Evolutionary conservation across 2,329 filamentous ascomycete species (phyloP), one percentile per base, ranked within the genome.

Genomic region (Eutypa lata): DNA sequence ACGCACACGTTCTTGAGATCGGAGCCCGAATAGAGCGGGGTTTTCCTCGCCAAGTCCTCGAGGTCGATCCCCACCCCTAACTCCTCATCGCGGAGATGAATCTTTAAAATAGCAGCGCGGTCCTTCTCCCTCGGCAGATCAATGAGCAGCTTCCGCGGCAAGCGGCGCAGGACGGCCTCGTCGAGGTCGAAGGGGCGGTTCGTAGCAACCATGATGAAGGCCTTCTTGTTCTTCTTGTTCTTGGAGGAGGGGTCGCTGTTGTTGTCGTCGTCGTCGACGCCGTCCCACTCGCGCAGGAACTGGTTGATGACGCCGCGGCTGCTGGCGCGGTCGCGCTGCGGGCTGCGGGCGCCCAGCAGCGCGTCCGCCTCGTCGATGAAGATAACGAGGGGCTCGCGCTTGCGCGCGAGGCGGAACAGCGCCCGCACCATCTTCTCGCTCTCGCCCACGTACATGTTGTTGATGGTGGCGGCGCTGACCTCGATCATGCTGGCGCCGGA

Each of bases 301-400:
- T 99, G 93, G 66, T 97, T 99, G 70, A 97, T 92, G 51, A 94
- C 87, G 68, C 97, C 93, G 48, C 92, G 84, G 61, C 95, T 90
- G 2, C 83, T 86, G 6, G 83, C 83, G 28, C 89, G 80, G 61
- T 84, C 86, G 54, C 81, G 80, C 22, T 80, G 78, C 38, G 82
- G 82, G 57, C 84, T 81, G 51, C 94, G 84, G 16, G 89, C 87
- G 24, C 90, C 90, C 52, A 99, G 88, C 47, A 99, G 86, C 7
- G 93, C 89, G 68, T 99, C 94, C 21, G 92, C 94, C 73, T 99
- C 94, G 65, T 99, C 94, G 57, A 99, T 91, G 73, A 99, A 97
- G 48, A 99, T 90, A 16, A 99, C 87, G 65, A 92, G 92, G 0
- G 94, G 94, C 1, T 89, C 88, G 7, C 97, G 81, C 70, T 96